Base-by-base conservation (phyloP, 129 eudicot genomes). In the Mikania micrantha region DNA sequence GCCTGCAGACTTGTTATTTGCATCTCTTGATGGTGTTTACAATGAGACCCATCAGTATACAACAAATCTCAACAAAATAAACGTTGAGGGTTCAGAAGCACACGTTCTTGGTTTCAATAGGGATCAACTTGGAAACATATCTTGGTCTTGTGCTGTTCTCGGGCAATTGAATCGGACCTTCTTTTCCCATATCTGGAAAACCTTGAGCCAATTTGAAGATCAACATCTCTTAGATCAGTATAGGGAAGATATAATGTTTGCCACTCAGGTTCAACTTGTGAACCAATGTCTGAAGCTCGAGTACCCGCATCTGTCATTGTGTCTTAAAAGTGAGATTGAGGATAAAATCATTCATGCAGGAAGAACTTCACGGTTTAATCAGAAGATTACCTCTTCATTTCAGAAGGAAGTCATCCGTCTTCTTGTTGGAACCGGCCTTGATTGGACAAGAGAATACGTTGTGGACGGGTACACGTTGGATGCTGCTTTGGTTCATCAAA, bases 61-160 rank as follows among this genome's bases (percentile, higher is more conserved):
- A n/a, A 25, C 44, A n/a, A 38, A 42, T 44, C 8, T 9, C 57
- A 79, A 13, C 58, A 74, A 72, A 42, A n/a, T 13, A 57, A 68
- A 12, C 2, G 15, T 35, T 20, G 77, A 67, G 12, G 31, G 52
- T 67, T 59, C 34, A 7, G 73, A 32, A 45, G 8, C 70, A 64
- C 82, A 77, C 48, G 57, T 80, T 19, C 83, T 92, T 22, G 72
- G 45, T 38, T 82, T 85, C 48, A 80, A 76, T 67, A 79, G 91
- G 66, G 87, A 86, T 74, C 90, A 88, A 58, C 84, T 92, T 28
- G 98, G 96, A 32, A 88, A 81, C 81, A 86, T 92, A 40, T 78
- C 85, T 13, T 92, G 98, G 98, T 92, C 98, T 17, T 92, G 81
- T 64, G 95, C 98, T n/a, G 96, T 84, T 86, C 77, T 92, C 27